Evolutionary conservation across 805 yeast species (phyloP).

Genomic region (Tetrapisispora taiwanensis): DNA sequence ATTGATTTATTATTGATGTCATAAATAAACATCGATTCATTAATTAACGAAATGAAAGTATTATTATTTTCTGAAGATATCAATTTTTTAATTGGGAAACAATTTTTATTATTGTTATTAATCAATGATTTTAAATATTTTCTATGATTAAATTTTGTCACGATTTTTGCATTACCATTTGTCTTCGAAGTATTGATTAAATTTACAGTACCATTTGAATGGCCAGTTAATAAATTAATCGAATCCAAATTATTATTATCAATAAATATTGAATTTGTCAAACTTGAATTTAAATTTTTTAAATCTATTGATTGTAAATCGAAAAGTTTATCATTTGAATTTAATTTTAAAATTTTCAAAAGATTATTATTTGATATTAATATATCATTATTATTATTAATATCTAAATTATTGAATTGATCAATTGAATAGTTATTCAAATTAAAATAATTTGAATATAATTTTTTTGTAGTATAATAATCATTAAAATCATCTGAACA

Average conservation of each 20-base stretch:
- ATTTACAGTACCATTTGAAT: constrained; percentile 64
- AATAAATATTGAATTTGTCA: not conserved
- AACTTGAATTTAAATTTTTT: not conserved
- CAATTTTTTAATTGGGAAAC: constrained; percentile 14
- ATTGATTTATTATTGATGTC: constrained; percentile 42
- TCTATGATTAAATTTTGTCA: constrained; percentile 69
- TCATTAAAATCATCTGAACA: constrained; percentile 24
- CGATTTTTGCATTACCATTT: constrained; percentile 55
- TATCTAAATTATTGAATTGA: not conserved
- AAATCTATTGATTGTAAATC: constrained; percentile 14
- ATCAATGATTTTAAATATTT: constrained; percentile 38
- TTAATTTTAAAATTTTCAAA: not conserved
- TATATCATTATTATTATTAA: not conserved
- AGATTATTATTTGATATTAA: not conserved
- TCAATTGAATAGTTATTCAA: not conserved
- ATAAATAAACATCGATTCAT: constrained; percentile 68
- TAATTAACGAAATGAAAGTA: constrained; percentile 48
- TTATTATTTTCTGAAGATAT: constrained; percentile 8
- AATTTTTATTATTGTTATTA: too few relatives aligned
- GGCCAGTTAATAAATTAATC: constrained; percentile 50
- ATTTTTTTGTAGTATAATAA: constrained; percentile 18
- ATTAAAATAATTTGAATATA: constrained; percentile 21
- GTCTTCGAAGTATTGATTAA: constrained; percentile 45
- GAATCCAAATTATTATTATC: not conserved
- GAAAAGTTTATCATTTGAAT: constrained; percentile 5